Conservation (phyloP, 345 rosid species). For the Pugionium dolabratum region DNA sequence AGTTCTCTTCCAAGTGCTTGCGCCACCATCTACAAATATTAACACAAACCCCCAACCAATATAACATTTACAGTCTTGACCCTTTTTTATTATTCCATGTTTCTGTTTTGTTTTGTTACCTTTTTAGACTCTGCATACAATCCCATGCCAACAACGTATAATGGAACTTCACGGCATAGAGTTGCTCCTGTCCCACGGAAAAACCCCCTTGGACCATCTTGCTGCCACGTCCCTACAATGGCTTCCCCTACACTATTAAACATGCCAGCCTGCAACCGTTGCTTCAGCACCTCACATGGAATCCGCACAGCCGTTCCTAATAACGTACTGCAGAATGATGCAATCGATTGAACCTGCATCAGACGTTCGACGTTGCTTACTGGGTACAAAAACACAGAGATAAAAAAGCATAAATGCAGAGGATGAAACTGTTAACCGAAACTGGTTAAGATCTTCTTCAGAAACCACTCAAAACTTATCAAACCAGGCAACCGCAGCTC, state of each 20-base stretch:
- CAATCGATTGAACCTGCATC: conserved; percentile 84
- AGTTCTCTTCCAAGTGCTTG: conserved; percentile 74
- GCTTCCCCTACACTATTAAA: conserved; percentile 93
- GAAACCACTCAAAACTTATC: not conserved
- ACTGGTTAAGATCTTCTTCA: not conserved
- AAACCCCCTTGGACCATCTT: conserved; percentile 88
- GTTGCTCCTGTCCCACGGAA: conserved; percentile 98
- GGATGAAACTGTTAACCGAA: conserved; percentile 7
- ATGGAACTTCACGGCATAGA: conserved; percentile 94
- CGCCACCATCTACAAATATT: conserved; percentile 59
- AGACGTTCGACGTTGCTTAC: conserved; percentile 9
- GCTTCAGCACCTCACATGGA: conserved; percentile 98
- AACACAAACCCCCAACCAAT: conserved; percentile 12
- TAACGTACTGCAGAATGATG: conserved; percentile 92
- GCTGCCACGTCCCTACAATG: conserved; percentile 84
- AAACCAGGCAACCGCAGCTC: conserved; percentile 4
- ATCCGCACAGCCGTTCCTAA: conserved; percentile 94
- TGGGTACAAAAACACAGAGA: conserved; percentile 3
- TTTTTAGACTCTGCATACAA: conserved; percentile 93
- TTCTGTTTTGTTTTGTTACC: conserved; percentile 44
- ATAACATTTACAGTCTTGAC: not conserved
- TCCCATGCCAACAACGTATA: conserved; percentile 94
- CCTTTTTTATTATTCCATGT: conserved; percentile 3
- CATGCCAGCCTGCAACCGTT: conserved; percentile 90
- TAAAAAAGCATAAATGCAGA: conserved; percentile 8